Conservation (phyloP, 1,284 basidiomycete genomes). For the Trichosporon inkin region DNA sequence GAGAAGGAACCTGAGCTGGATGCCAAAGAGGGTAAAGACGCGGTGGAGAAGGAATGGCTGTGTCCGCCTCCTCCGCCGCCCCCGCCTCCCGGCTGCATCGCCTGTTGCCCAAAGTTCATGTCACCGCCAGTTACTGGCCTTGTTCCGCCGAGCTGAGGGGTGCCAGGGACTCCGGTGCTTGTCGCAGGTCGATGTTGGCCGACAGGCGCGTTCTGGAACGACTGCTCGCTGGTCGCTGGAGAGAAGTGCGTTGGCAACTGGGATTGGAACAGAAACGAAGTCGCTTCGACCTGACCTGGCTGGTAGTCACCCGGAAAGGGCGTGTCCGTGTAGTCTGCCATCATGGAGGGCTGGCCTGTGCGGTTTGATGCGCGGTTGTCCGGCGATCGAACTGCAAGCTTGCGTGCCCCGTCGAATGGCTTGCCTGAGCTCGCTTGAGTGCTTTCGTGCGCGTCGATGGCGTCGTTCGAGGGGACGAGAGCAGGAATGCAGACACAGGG, state of each 20-base stretch:
- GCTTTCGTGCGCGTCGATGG: background rate
- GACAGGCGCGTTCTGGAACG: slow-evolving; percentile 11
- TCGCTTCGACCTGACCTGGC: slow-evolving; percentile 20
- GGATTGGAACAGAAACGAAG: slow-evolving; percentile 16
- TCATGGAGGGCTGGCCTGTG: slow-evolving; percentile 7
- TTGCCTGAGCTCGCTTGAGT: background rate
- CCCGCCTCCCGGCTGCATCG: background rate
- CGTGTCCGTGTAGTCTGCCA: slow-evolving; percentile 19
- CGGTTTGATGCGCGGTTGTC: slow-evolving; percentile 1
- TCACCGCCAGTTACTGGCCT: slow-evolving; percentile 3
- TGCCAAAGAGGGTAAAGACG: slow-evolving; percentile 23
- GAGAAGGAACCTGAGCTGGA: slow-evolving; percentile 23
- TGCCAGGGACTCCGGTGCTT: slow-evolving; percentile 4
- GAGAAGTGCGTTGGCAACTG: slow-evolving; percentile 22
- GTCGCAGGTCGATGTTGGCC: slow-evolving; percentile 15
- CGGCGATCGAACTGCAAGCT: slow-evolving; percentile 2
- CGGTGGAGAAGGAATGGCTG: slow-evolving; percentile 22
- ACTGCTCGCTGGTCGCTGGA: slow-evolving; percentile 20
- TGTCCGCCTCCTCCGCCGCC: slow-evolving; percentile 10
- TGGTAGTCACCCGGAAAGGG: slow-evolving; percentile 25
- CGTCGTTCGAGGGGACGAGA: background rate
- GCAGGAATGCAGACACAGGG: background rate
- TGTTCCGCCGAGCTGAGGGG: slow-evolving; percentile 1
- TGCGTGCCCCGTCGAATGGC: background rate
- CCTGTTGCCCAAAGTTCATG: slow-evolving; percentile 3